phyloP scores from a whole-genome alignment of 2,329 filamentous ascomycete genomes.

The Chaetomiaceae sp. region DNA sequence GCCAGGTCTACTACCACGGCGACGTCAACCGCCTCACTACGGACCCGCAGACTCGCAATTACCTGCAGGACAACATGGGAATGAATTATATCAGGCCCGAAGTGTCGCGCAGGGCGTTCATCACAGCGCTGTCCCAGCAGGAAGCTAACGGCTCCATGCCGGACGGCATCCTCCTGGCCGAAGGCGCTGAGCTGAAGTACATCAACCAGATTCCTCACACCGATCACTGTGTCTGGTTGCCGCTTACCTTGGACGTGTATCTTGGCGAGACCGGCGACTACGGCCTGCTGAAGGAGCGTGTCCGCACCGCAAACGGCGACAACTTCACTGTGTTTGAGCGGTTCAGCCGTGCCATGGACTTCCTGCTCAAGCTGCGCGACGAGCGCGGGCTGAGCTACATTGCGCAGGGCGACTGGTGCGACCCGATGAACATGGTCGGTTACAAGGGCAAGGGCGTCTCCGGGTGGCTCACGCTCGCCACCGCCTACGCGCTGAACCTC shows the following conservation, averaged over 20 bases:
- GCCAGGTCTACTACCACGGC: slow-evolving; percentile 53
- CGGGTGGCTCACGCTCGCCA: slow-evolving; percentile 52
- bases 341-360: slow-evolving; percentile 52
- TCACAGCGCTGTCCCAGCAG: slow-evolving; percentile 47
- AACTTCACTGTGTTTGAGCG: slow-evolving; percentile 48
- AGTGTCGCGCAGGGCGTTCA: slow-evolving; percentile 42
- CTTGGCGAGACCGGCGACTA: slow-evolving; percentile 51
- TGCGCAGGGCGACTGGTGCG: slow-evolving; percentile 55
- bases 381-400: slow-evolving; percentile 50
- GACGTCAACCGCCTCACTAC: slow-evolving; percentile 53
- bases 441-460: slow-evolving; percentile 52
- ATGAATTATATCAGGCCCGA: slow-evolving; percentile 51
- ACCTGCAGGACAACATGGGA: slow-evolving; percentile 55
- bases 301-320: slow-evolving; percentile 38
- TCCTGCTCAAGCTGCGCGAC: slow-evolving; percentile 46
- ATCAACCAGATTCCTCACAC: slow-evolving; percentile 57
- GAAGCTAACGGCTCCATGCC: slow-evolving; percentile 51
- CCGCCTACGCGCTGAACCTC: slow-evolving; percentile 45
- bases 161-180: slow-evolving; percentile 47
- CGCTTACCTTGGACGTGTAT: slow-evolving; percentile 48
- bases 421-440: slow-evolving; percentile 58
- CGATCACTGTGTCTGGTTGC: slow-evolving; percentile 54
- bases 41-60: slow-evolving; percentile 54
- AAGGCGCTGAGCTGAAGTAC: slow-evolving; percentile 52
- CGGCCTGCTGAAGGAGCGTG: slow-evolving; percentile 38